Conservation (phyloP, 805 yeast genomes). For the Lachancea lanzarotensis region DNA sequence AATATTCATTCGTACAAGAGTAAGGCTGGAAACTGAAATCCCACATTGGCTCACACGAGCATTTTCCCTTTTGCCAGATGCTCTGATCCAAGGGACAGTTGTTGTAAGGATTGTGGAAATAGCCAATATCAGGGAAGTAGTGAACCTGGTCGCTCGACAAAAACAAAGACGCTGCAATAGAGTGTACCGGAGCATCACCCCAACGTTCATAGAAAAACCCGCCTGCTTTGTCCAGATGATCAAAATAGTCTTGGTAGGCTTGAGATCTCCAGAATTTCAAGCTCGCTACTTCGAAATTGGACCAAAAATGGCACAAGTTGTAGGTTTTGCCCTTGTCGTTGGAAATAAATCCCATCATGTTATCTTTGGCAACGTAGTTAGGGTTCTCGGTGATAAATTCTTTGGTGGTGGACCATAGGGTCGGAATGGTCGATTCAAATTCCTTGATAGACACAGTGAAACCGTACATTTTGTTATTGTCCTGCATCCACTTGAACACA, state of each 20-base stretch:
- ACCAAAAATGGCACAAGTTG: constrained; percentile 87
- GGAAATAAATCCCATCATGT: constrained; percentile 63
- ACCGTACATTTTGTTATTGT: constrained; percentile 65
- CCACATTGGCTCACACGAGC: constrained; percentile 62
- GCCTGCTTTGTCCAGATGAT: constrained; percentile 68
- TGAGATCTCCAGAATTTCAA: constrained; percentile 68
- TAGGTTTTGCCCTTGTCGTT: constrained; percentile 66
- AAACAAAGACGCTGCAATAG: constrained; percentile 78
- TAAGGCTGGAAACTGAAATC: constrained; percentile 75
- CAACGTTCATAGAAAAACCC: constrained; percentile 92
- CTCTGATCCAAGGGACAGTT: constrained; percentile 68
- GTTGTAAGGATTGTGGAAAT: constrained; percentile 74
- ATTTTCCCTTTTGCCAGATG: constrained; percentile 52
- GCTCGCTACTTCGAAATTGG: constrained; percentile 78
- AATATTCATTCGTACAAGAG: constrained; percentile 64
- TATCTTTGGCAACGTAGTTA: constrained; percentile 50
- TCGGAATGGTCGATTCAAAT: constrained; percentile 61
- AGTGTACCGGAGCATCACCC: constrained; percentile 94
- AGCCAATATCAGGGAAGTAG: constrained; percentile 80
- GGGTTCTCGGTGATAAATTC: constrained; percentile 56
- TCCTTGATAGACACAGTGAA: constrained; percentile 77
- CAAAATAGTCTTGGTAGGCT: constrained; percentile 66
- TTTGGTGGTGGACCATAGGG: constrained; percentile 68
- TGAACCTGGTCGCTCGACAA: constrained; percentile 64
- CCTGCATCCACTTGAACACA: constrained; percentile 74